Percentiles rank a stretch among this genome's conserved stretches.
Conservation (phyloP, 1,284 basidiomycete genomes). For the Termitomyces sp. region DNA sequence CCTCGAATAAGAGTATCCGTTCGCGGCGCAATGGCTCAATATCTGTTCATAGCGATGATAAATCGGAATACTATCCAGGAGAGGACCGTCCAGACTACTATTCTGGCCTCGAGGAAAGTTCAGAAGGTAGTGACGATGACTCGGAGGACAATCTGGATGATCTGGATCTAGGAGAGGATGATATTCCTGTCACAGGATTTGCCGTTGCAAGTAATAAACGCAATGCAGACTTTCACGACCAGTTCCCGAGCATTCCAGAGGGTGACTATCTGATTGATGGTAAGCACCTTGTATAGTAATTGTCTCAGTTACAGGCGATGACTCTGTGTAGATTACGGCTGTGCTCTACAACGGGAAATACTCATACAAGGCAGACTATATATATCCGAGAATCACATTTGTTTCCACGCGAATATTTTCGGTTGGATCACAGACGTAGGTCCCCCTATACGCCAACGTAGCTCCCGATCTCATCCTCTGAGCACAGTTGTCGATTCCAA, state of each 20-base stretch:
- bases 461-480: not conserved
- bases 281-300: constrained; percentile 28
- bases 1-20: constrained; percentile 24
- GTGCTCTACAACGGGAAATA: constrained; percentile 94
- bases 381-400: constrained; percentile 97
- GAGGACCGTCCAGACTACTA: constrained; percentile 38
- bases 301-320: not conserved
- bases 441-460: constrained; percentile 13
- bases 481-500: constrained; percentile 81
- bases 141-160: constrained; percentile 31
- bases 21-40: constrained; percentile 18
- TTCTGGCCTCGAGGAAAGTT: constrained; percentile 34
- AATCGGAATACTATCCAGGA: constrained; percentile 27
- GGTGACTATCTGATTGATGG: constrained; percentile 99
- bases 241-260: constrained; percentile 87
- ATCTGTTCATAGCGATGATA: constrained; percentile 30
- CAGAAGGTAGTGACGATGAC: constrained; percentile 21
- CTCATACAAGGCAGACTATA: constrained; percentile 94
- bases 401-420: constrained; percentile 98
- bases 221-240: constrained; percentile 93
- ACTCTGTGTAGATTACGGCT: constrained; percentile 79
- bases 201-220: constrained; percentile 94
- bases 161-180: constrained; percentile 56
- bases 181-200: constrained; percentile 86
- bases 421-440: constrained; percentile 97